Percentiles rank a stretch among this genome's conserved stretches.
Conservation (phyloP, 352 stramenopile species). For the Nothophytophthora sp. region DNA sequence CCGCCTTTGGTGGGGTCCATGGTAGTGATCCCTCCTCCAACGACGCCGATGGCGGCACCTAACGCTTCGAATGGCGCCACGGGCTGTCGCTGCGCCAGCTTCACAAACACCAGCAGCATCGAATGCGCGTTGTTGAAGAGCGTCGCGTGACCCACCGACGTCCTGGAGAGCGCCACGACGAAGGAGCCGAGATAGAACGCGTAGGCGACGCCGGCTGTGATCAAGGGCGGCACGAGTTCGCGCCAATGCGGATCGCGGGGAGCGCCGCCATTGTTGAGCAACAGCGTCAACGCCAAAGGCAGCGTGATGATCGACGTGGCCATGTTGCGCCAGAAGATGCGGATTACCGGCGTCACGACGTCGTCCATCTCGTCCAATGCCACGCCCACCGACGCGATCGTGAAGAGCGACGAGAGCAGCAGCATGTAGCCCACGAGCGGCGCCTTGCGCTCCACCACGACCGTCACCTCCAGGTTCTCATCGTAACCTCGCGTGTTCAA, state of each 20-base stretch:
- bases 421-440: conserved; percentile 74
- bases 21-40: conserved; percentile 68
- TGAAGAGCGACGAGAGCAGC: conserved; percentile 67
- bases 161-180: conserved; percentile 62
- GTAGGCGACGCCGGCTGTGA: conserved; percentile 61
- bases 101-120: conserved; percentile 74
- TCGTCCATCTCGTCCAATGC: conserved; percentile 67
- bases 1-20: conserved; percentile 48
- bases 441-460: conserved; percentile 66
- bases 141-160: conserved; percentile 80
- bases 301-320: conserved; percentile 64
- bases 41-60: conserved; percentile 66
- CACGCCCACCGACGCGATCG: conserved; percentile 76
- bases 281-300: conserved; percentile 41
- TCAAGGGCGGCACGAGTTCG: conserved; percentile 40
- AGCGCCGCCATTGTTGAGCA: conserved; percentile 30
- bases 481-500: conserved; percentile 70
- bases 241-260: conserved; percentile 25
- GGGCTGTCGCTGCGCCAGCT: conserved; percentile 55
- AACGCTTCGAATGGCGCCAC: conserved; percentile 66
- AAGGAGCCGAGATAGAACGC: conserved; percentile 77
- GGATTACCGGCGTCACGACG: conserved; percentile 68
- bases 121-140: conserved; percentile 88
- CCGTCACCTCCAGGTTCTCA: conserved; percentile 69
- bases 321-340: conserved; percentile 86